Evolutionary conservation across 2,329 filamentous ascomycete genomes (phyloP).

Genomic region (Didymella pomorum): DNA sequence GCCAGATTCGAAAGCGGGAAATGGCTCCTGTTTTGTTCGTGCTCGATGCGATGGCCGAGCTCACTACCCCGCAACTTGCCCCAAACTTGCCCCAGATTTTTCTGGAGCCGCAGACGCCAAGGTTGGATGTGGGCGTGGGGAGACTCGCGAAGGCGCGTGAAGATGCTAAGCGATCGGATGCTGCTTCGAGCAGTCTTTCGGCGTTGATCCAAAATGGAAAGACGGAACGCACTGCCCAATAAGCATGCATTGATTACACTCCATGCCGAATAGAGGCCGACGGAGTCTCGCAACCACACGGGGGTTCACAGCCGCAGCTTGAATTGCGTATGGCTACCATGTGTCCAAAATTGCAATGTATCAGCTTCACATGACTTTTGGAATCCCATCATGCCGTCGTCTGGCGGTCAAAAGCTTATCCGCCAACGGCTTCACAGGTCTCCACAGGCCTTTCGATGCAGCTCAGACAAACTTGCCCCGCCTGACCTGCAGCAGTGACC

Average conservation of each 20-base stretch:
- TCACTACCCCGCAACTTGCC: constrained; percentile 18
- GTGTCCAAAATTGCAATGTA: not conserved
- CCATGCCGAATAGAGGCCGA: not conserved
- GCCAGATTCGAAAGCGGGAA: constrained; percentile 27
- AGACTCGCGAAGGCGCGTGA: not conserved
- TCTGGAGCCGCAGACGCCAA: constrained; percentile 10
- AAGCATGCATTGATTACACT: not conserved
- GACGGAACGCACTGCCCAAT: constrained; percentile 14
- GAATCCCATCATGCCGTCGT: not conserved
- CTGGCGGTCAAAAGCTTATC: not conserved
- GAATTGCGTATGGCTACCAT: not conserved
- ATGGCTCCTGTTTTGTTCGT: constrained; percentile 25
- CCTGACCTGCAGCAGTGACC: not conserved
- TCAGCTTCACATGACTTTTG: too few species aligned
- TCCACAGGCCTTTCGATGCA: not conserved
- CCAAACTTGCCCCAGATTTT: constrained; percentile 3
- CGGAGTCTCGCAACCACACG: not conserved
- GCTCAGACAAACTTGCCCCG: not conserved
- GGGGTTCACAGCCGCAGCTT: not conserved
- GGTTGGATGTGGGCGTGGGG: not conserved
- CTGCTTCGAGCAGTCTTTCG: constrained; percentile 3
- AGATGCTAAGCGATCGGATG: constrained; percentile 5
- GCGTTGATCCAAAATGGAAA: constrained; percentile 3
- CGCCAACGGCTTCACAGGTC: not conserved
- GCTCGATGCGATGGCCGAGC: constrained; percentile 5